Percentiles rank a stretch among this genome's conserved stretches.
Evolutionary conservation across 441 rosid species (phyloP).

Genomic region (Breynia disticha): DNA sequence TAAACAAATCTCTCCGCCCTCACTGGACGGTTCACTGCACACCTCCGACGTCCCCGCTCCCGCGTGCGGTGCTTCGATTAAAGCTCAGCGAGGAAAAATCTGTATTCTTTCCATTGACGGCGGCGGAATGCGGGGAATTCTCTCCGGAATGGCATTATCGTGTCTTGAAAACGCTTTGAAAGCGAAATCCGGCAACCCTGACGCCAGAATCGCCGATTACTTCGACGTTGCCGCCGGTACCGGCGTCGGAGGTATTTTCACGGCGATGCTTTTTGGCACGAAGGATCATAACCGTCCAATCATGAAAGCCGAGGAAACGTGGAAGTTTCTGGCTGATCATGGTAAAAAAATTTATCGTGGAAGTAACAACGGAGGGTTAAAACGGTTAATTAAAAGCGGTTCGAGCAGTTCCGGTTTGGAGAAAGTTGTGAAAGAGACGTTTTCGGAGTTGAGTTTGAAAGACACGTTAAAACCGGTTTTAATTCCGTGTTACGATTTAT

Average conservation of each 20-base stretch:
- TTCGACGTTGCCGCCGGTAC: constrained; percentile 91
- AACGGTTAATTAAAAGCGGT: constrained; percentile 10
- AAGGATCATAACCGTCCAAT: constrained; percentile 62
- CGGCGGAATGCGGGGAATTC: constrained; percentile 81
- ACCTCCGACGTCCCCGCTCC: constrained; percentile 3
- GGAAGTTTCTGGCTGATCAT: constrained; percentile 66
- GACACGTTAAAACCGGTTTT: constrained; percentile 85
- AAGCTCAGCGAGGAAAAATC: constrained; percentile 86
- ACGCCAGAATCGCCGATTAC: constrained; percentile 76
- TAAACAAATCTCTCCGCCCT: constrained; percentile 36
- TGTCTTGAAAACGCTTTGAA: constrained; percentile 64
- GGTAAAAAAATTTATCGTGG: constrained; percentile 50
- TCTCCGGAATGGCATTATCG: constrained; percentile 74
- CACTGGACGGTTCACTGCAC: not conserved
- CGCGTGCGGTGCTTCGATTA: constrained; percentile 23
- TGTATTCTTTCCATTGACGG: constrained; percentile 73
- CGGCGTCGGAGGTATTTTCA: constrained; percentile 79
- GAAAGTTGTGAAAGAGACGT: constrained; percentile 56
- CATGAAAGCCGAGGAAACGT: constrained; percentile 70
- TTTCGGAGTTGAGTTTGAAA: constrained; percentile 56
- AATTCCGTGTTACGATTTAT: constrained; percentile 82
- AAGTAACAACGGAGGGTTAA: constrained; percentile 12
- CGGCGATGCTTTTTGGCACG: constrained; percentile 77
- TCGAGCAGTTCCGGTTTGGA: constrained; percentile 40
- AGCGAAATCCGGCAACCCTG: constrained; percentile 75